Percentiles rank a stretch among this genome's conserved stretches.
Conservation (phyloP, 495 filamentous ascomycete genomes). For the Amphirosellinia nigrospora region DNA sequence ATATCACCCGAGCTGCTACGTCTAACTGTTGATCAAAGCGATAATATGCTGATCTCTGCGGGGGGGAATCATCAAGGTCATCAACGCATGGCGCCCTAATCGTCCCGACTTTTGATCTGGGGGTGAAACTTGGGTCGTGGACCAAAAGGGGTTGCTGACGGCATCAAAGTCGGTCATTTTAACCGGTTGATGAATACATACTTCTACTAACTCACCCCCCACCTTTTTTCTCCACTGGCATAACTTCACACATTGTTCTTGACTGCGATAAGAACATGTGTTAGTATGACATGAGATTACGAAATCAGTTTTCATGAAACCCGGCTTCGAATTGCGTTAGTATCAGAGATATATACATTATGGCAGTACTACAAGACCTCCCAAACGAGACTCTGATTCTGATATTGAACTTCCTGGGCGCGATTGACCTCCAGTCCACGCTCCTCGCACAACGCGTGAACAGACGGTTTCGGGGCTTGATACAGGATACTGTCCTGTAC, state of each 20-base stretch:
- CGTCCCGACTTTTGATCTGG: not conserved
- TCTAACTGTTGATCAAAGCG: not conserved
- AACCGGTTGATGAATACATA: not conserved
- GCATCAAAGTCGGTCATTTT: not conserved
- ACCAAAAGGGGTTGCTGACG: not conserved
- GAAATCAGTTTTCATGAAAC: not conserved
- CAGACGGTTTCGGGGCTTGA: conserved; percentile 1
- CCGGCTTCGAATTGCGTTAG: not conserved
- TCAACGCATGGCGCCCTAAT: not conserved
- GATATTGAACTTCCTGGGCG: conserved; percentile 6
- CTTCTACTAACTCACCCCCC: not conserved
- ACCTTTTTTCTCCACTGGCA: conserved; percentile 10
- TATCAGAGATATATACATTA: not conserved
- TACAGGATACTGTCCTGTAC: not conserved
- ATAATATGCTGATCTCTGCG: not conserved
- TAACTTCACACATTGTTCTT: not conserved
- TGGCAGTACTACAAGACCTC: conserved; percentile 7
- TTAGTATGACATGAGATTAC: not conserved
- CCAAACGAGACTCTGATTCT: conserved; percentile 13
- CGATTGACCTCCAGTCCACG: conserved; percentile 15
- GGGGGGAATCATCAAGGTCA: not conserved
- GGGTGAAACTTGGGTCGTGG: not conserved
- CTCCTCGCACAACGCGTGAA: conserved; percentile 11
- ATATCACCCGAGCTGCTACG: not conserved
- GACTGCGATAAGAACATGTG: not conserved